A percentile compares a stretch with the other conserved stretches of the same genome.
These are phyloP conservation scores for Ophiostoma sp. DNA, from an alignment of 2,329 filamentous ascomycete genomes.

Conservation along the genomic window DNA sequence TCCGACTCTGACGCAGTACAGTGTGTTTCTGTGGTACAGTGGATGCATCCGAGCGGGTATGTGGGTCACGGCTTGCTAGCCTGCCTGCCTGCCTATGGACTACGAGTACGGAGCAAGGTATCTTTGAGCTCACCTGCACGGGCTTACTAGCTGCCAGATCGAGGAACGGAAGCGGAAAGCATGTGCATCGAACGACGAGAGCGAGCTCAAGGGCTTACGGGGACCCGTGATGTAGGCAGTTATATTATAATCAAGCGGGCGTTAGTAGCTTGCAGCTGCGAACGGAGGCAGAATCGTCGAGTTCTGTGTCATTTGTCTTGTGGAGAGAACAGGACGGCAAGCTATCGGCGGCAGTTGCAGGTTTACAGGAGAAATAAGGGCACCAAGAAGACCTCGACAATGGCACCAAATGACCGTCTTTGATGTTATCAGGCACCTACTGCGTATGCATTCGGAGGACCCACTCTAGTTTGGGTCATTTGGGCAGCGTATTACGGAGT, in stretches of 20 bases:
- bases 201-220: too few relatives aligned
- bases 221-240: too few relatives aligned
- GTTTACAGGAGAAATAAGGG: too few relatives aligned
- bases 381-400: not conserved
- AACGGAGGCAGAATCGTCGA: too few relatives aligned
- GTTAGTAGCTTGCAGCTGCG: too few relatives aligned
- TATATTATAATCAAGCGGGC: too few relatives aligned
- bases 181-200: not conserved
- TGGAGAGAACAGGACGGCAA: not conserved
- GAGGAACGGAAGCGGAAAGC: not conserved
- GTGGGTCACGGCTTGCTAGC: constrained; percentile 9
- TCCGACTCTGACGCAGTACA: constrained; percentile 18
- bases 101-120: not conserved
- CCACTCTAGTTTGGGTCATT: not conserved
- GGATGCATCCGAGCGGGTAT: constrained; percentile 7
- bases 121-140: not conserved
- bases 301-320: too few relatives aligned
- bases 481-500: not conserved
- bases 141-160: not conserved
- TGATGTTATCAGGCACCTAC: not conserved
- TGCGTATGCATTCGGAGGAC: not conserved
- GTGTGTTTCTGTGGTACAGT: constrained; percentile 16
- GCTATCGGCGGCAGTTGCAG: too few relatives aligned
- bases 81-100: constrained; percentile 1
- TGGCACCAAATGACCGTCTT: not conserved